Evolutionary conservation across 306 rosid species (phyloP).

Genomic region (Vachellia pachyceras): DNA sequence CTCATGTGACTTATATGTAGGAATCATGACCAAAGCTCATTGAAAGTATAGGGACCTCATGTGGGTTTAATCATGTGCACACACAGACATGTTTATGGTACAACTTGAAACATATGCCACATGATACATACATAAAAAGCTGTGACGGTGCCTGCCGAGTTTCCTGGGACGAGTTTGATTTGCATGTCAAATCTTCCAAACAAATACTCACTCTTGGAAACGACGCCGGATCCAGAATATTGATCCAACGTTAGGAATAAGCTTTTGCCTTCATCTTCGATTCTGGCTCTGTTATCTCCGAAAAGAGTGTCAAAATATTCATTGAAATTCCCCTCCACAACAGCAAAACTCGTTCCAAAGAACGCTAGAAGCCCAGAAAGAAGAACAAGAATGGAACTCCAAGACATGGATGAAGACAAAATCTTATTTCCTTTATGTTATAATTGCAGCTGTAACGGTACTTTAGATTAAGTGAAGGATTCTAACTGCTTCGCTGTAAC

Average conservation of each 20-base stretch:
- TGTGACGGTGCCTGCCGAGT: slow-evolving; percentile 60
- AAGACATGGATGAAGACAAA: neutral
- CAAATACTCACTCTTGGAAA: slow-evolving; percentile 45
- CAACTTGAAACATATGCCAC: too few species aligned
- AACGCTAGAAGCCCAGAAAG: slow-evolving; percentile 22
- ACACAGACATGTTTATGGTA: too few species aligned
- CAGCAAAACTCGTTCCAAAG: neutral
- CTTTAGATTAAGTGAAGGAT: neutral
- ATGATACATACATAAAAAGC: slow-evolving; percentile 51
- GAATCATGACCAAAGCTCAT: too few species aligned
- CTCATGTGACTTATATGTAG: too few species aligned
- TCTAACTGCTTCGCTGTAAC: neutral
- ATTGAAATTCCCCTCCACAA: slow-evolving; percentile 36
- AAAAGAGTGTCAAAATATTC: slow-evolving; percentile 47
- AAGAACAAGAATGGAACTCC: slow-evolving; percentile 20
- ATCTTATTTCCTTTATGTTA: neutral
- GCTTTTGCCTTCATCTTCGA: slow-evolving; percentile 42
- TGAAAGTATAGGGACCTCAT: too few species aligned
- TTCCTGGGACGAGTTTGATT: slow-evolving; percentile 51
- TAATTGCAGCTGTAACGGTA: neutral
- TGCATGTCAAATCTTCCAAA: slow-evolving; percentile 56
- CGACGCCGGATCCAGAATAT: slow-evolving; percentile 50
- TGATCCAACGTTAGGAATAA: slow-evolving; percentile 49
- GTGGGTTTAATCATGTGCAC: too few species aligned
- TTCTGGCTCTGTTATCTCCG: slow-evolving; percentile 45